Evolutionary conservation across 148 eudicot genomes (phyloP), one percentile per base, ranked within the genome.

Genomic region (Camellia lanceoleosa): DNA sequence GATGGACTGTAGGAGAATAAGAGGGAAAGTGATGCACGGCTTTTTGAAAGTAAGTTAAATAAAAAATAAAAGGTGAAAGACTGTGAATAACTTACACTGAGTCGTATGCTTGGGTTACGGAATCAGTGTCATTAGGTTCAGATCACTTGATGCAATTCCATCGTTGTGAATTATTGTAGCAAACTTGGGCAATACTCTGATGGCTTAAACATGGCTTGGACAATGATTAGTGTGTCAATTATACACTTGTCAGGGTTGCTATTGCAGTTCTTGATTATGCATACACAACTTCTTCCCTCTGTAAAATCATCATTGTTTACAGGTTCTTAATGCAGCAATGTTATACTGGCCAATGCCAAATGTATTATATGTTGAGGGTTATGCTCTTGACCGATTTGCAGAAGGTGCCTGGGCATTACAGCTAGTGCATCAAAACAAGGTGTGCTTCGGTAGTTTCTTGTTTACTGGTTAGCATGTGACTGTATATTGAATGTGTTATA

Each of bases 321-420:
- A 95, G 98, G 98, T 93, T 84, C 88, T 95, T 74, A 95, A 95
- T 91, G 98, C 98, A 76, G 98, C 98, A 64, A 93, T 93, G 97
- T 93, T 95, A 60, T 93, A 91, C 80, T 95, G 97, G 98, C 93
- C 97, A 47, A 82, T 92, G 86, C 88, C 92, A 5, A 92, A 93
- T 82, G 88, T 83, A 23, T 70, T 95, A 62, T 95, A 95, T 77
- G 97, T 95, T 67, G 98, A 95, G 84, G 98, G 98, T 66, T 87
- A 93, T 89, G 98, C 98, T 51, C 93, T 95, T 67, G 98, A 95
- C 78, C 84, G 90, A 73, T 95, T 95, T 86, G 97, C 98, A 51
- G 90, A 92, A 88, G 97, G 92, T 42, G 72, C 75, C 52, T 95
- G 98, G 98, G 90, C 87, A 41, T 87, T 95, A 74, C 83, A 89